Base-by-base conservation (phyloP, 768 basidiomycete species). In the Phaeolepiota aurea region DNA sequence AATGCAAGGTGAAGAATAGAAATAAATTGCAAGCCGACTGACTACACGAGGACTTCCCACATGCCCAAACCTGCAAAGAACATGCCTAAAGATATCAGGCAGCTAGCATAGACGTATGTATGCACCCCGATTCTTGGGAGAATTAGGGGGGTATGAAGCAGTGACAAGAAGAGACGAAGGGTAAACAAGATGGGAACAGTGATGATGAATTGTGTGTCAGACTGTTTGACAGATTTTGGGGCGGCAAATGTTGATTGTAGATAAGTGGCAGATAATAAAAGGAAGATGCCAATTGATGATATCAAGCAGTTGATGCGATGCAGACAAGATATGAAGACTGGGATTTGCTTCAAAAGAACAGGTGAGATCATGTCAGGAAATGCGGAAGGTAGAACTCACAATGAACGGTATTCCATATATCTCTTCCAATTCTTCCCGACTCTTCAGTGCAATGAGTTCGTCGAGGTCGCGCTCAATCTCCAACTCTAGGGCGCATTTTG, bases 401-500 rank as follows among this genome's bases (percentile, higher is more conserved):
- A 90, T 77, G 28, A 82, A 68, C 2, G 88, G 82, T n/a, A 84
- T 58, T 1, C 87, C 87, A 51, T 87, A 89, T 3, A 87, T 69
- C 37, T 78, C 76, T 54, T 89, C 87, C 28, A 91, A 58, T 44
- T 90, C 88, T 53, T 85, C 80, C 31, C 87, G 65, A 14, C 66
- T 69, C 50, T 79, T 81, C 40, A 86, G 56, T 1, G 68, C 63
- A 30, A 86, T 55, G 16, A 90, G 59, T 53, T 75, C 66, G 19
- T 86, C 79, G 22, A 89, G 61, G 54, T 87, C 82, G 31, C 68
- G 63, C 44, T 86, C 79, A 21, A 85, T 68, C 42, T 73, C 75
- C 25, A 49, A 34, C 41, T 59, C 43, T 11, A 69, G 46, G 2
- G 49, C 48, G 4, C 20, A 14, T 16, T 33, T 37, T 3, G n/a